Evolutionary conservation across 768 basidiomycete genomes (phyloP).

Genomic region (Plicaturopsis crispa): DNA sequence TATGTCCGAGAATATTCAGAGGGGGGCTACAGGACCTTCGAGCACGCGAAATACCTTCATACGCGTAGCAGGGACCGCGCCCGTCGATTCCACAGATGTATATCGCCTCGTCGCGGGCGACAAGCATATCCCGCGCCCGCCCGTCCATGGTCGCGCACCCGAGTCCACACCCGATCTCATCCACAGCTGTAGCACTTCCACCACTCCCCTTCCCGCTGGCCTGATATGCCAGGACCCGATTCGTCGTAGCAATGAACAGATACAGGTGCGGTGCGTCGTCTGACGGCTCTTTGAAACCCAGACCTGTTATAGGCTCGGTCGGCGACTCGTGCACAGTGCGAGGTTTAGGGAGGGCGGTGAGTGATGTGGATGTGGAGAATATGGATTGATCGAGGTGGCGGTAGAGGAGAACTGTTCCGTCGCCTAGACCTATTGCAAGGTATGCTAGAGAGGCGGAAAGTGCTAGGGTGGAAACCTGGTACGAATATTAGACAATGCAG

Average conservation of each 20-base stretch:
- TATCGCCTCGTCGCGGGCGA: conserved; percentile 89
- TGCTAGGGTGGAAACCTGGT: conserved; percentile 71
- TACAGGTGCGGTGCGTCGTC: conserved; percentile 30
- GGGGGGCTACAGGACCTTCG: neutral
- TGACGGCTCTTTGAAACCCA: conserved; percentile 72
- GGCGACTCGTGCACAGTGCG: conserved; percentile 78
- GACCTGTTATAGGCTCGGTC: conserved; percentile 85
- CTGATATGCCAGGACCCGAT: conserved; percentile 69
- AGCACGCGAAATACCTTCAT: conserved; percentile 73
- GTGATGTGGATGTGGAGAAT: conserved; percentile 50
- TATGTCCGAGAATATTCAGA: conserved; percentile 1
- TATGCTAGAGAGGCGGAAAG: conserved; percentile 72
- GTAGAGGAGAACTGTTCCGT: conserved; percentile 89
- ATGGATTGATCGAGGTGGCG: conserved; percentile 89
- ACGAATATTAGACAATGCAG: conserved; percentile 3
- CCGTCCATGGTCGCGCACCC: conserved; percentile 83
- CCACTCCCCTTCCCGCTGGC: conserved; percentile 67
- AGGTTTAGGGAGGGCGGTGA: conserved; percentile 79
- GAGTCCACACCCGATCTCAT: conserved; percentile 80
- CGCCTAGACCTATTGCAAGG: conserved; percentile 89
- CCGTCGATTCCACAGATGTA: conserved; percentile 81
- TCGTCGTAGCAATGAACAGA: conserved; percentile 86
- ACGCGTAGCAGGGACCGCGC: conserved; percentile 79
- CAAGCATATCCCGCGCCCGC: conserved; percentile 63
- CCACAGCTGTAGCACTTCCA: conserved; percentile 59